phyloP scores from a whole-genome alignment of 176 grass and related monocot species.

The Aegilops sharonensis region DNA sequence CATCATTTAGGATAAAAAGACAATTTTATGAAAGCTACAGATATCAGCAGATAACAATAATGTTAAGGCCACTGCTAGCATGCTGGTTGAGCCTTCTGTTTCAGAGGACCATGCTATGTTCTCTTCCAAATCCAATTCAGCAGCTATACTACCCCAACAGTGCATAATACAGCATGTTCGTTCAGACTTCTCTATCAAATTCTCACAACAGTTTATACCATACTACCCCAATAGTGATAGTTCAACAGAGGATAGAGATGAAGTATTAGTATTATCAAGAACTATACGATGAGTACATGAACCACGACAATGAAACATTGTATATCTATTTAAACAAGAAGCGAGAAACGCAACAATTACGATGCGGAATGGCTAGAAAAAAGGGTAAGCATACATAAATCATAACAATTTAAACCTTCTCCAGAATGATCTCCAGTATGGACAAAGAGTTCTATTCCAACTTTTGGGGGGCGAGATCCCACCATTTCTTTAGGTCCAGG shows the following conservation, averaged over 20 bases:
- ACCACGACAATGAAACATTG: background rate
- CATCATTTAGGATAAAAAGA: background rate
- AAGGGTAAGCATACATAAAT: slow-evolving; percentile 24
- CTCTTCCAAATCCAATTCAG: slow-evolving; percentile 11
- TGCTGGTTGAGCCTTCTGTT: background rate
- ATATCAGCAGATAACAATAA: slow-evolving; percentile 30
- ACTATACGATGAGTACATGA: background rate
- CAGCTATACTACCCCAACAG: background rate
- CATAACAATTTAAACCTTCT: slow-evolving; percentile 6
- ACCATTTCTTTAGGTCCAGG: slow-evolving; percentile 19
- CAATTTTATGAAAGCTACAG: background rate
- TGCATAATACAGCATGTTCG: background rate
- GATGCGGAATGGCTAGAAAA: too few species aligned
- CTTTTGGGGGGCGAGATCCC: background rate
- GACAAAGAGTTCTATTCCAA: slow-evolving; percentile 1
- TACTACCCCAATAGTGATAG: background rate
- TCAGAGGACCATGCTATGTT: background rate
- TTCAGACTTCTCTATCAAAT: slow-evolving; percentile 37
- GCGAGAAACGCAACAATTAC: background rate
- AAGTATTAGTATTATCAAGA: background rate
- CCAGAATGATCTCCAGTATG: slow-evolving; percentile 18
- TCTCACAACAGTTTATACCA: background rate
- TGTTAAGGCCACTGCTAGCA: background rate
- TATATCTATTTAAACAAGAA: background rate
- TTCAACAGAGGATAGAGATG: background rate